These are phyloP conservation scores for Dactylellina leptospora DNA, from an alignment of 2,329 filamentous ascomycete genomes.

Conservation along the genomic window DNA sequence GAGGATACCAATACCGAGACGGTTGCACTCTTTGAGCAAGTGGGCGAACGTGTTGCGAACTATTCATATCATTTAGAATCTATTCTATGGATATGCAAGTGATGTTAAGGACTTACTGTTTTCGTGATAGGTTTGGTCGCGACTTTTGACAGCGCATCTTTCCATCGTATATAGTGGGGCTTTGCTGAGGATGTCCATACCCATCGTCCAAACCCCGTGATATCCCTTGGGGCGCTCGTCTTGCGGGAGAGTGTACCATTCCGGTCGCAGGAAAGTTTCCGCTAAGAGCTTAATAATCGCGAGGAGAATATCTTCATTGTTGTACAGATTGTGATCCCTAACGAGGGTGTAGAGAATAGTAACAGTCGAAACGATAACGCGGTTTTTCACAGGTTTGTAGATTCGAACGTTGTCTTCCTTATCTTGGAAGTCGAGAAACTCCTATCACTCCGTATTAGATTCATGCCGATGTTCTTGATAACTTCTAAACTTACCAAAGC, in stretches of 20 bases:
- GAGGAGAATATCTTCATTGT: constrained; percentile 21
- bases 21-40: constrained; percentile 14
- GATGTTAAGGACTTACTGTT: constrained; percentile 6
- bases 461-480: not conserved
- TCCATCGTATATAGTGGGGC: not conserved
- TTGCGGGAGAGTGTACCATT: constrained; percentile 11
- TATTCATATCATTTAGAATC: not conserved
- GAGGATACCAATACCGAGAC: constrained; percentile 12
- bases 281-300: constrained; percentile 11
- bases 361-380: constrained; percentile 30
- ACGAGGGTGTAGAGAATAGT: constrained; percentile 24
- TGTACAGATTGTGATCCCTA: constrained; percentile 1
- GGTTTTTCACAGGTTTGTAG: constrained; percentile 23
- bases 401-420: constrained; percentile 15
- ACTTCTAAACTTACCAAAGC: constrained; percentile 20
- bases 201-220: constrained; percentile 31
- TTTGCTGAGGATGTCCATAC: constrained; percentile 21
- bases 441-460: constrained; percentile 8
- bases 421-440: constrained; percentile 21
- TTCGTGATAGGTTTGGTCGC: constrained; percentile 5
- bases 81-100: not conserved
- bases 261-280: constrained; percentile 1
- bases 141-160: constrained; percentile 14
- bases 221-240: constrained; percentile 24
- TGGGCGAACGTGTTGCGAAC: constrained; percentile 15